These are phyloP conservation scores for Lumnitzera littorea DNA, from an alignment of 345 rosid genomes.

Conservation along the genomic window DNA sequence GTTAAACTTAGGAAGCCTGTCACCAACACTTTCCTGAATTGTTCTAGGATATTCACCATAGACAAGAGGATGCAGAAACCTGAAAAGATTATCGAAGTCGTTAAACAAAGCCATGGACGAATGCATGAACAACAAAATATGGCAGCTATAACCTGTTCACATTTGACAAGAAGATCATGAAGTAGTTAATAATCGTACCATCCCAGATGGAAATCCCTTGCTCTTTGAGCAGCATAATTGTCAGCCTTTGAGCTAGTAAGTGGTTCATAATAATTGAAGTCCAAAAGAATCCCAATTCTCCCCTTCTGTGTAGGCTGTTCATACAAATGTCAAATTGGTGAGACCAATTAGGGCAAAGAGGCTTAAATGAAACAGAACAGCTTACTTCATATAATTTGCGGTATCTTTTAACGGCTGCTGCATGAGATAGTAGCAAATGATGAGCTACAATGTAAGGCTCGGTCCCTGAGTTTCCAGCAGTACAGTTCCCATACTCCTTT, in stretches of 20 bases:
- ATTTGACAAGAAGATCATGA: no score
- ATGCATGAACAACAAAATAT: no score
- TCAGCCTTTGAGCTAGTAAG: constrained; percentile 44
- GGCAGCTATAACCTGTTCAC: no score
- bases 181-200: constrained; percentile 27
- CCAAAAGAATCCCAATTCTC: constrained; percentile 54
- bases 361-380: no score
- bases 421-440: constrained; percentile 51
- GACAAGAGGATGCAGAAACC: constrained; percentile 60
- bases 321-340: background rate
- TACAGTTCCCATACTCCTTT: constrained; percentile 42
- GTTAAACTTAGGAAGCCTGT: constrained; percentile 49
- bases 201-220: constrained; percentile 67
- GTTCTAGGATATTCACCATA: constrained; percentile 67
- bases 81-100: constrained; percentile 2
- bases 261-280: constrained; percentile 63
- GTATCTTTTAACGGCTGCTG: constrained; percentile 45
- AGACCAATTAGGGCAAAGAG: no score
- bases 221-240: constrained; percentile 57
- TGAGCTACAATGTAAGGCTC: constrained; percentile 63
- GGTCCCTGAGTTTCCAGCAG: constrained; percentile 44
- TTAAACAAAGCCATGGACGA: no score
- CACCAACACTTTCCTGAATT: constrained; percentile 34
- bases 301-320: constrained; percentile 46
- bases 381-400: constrained; percentile 40